These are phyloP conservation scores for Trichoderma sp. DNA, from an alignment of 2,329 filamentous ascomycete genomes.

Conservation along the genomic window DNA sequence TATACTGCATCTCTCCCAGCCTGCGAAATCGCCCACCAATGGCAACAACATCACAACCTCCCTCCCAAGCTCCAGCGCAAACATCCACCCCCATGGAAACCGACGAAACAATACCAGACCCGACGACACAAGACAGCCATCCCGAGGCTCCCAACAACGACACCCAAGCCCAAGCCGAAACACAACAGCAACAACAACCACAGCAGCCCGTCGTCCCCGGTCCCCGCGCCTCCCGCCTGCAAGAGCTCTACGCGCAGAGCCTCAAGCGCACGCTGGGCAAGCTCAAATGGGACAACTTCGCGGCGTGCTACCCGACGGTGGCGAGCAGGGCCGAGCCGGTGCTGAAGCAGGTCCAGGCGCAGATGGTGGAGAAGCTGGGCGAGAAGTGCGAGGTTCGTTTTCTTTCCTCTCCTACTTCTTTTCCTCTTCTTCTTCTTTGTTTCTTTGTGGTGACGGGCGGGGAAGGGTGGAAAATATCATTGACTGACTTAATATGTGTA, in stretches of 20 bases:
- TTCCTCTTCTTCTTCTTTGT: not conserved
- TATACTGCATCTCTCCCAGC: not conserved
- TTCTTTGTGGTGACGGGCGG: too few species aligned
- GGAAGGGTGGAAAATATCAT: not conserved
- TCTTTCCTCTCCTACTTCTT: not conserved
- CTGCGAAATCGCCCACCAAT: not conserved
- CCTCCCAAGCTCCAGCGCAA: not conserved
- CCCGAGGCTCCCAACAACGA: not conserved
- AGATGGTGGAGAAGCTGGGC: conserved; percentile 56
- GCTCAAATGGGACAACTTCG: conserved; percentile 56
- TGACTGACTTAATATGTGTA: not conserved
- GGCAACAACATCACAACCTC: not conserved
- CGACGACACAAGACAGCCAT: not conserved
- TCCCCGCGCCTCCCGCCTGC: conserved; percentile 54
- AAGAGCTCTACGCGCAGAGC: conserved; percentile 51
- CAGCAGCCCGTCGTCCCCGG: conserved; percentile 47
- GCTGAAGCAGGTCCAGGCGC: conserved; percentile 53
- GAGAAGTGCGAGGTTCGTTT: conserved; percentile 50
- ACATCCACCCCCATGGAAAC: conserved; percentile 7
- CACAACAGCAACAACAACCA: conserved; percentile 30
- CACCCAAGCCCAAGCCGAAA: not conserved
- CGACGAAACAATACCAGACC: not conserved
- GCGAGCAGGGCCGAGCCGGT: conserved; percentile 48
- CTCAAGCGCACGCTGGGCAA: conserved; percentile 54
- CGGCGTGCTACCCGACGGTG: conserved; percentile 61